These are phyloP conservation scores for Geranium rotundifolium DNA, from an alignment of 345 rosid genomes.

Conservation along the genomic window DNA sequence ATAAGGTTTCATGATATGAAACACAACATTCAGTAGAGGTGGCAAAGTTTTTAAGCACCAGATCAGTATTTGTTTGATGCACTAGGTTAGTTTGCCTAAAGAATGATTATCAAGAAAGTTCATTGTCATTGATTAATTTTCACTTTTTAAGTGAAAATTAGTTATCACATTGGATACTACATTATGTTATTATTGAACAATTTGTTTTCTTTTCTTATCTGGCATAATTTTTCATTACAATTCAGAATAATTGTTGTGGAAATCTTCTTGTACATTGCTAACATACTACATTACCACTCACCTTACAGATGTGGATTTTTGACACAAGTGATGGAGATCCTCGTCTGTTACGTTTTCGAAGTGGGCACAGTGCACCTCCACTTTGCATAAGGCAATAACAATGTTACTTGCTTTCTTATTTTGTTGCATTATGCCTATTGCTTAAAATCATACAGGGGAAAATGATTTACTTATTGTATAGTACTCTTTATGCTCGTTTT, in stretches of 20 bases:
- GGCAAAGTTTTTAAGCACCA: background rate
- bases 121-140: no score
- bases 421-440: background rate
- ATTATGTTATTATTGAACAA: background rate
- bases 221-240: background rate
- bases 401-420: background rate
- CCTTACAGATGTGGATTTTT: slow-evolving; percentile 84
- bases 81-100: background rate
- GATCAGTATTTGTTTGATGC: background rate
- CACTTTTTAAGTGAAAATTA: no score
- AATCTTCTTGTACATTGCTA: no score
- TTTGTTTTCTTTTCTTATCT: background rate
- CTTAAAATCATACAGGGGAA: background rate
- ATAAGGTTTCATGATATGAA: background rate
- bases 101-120: no score
- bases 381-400: slow-evolving; percentile 65
- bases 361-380: slow-evolving; percentile 99
- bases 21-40: no score
- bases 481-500: no score
- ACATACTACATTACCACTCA: background rate
- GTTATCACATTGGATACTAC: background rate
- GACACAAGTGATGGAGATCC: slow-evolving; percentile 93
- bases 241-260: background rate
- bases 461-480: background rate
- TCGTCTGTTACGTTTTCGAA: slow-evolving; percentile 86